Evolutionary conservation across 306 rosid genomes (phyloP).

Genomic region (Vigna trinervia): DNA sequence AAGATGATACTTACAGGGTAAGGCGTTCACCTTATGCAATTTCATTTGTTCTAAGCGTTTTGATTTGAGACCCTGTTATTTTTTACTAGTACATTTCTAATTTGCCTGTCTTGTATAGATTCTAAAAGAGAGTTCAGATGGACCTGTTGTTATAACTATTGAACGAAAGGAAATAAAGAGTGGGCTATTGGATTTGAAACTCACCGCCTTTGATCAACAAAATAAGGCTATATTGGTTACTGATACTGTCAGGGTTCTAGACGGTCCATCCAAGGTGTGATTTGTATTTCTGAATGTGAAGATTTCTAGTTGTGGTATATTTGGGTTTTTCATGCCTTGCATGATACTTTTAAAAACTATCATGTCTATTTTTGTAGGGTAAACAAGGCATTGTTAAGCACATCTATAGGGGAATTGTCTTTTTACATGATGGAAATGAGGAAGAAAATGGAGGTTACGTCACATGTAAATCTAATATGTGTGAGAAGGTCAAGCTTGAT

Average conservation of each 20-base stretch:
- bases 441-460: conserved; percentile 82
- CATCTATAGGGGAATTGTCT: conserved; percentile 76
- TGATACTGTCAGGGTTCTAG: conserved; percentile 75
- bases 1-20: conserved; percentile 90
- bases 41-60: conserved; percentile 21
- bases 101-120: conserved; percentile 57
- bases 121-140: conserved; percentile 72
- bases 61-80: conserved; percentile 12
- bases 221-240: conserved; percentile 66
- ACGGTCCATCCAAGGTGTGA: conserved; percentile 81
- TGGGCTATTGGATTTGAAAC: conserved; percentile 70
- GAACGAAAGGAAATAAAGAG: conserved; percentile 62
- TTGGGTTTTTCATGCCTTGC: conserved; percentile 20
- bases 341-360: conserved; percentile 32
- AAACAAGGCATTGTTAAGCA: conserved; percentile 86
- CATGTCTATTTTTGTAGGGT: conserved; percentile 64
- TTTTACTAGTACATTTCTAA: conserved; percentile 20
- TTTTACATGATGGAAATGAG: conserved; percentile 68
- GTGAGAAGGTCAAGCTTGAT: conserved; percentile 81
- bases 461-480: conserved; percentile 75
- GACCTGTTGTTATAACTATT: conserved; percentile 67
- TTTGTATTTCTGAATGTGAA: conserved; percentile 8
- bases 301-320: conserved; percentile 4
- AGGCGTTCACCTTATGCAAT: conserved; percentile 32
- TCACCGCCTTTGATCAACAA: conserved; percentile 76